Percentiles rank a stretch among this genome's conserved stretches.
Conservation (phyloP, 1,284 basidiomycete species). For the Cystobasidium sp. region DNA sequence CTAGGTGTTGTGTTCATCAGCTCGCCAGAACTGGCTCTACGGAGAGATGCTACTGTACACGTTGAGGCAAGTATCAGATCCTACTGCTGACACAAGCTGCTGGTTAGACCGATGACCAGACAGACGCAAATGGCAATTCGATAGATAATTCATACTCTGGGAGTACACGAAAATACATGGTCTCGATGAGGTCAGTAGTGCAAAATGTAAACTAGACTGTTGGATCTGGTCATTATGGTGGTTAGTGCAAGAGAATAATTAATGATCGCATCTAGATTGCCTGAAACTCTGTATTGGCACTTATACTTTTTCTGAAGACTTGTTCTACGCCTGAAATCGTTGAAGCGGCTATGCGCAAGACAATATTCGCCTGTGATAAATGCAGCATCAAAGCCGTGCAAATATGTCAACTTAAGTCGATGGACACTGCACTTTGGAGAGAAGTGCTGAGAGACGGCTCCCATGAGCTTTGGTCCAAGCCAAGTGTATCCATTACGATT, state of each 20-base stretch:
- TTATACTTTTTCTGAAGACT: too few species aligned
- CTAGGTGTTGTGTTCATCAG: not conserved
- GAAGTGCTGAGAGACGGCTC: not conserved
- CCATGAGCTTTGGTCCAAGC: not conserved
- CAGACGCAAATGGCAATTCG: too few species aligned
- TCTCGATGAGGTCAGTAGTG: too few species aligned
- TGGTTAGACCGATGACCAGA: conserved; percentile 15
- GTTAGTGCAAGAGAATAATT: too few species aligned
- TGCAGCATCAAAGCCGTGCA: not conserved
- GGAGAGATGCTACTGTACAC: conserved; percentile 25
- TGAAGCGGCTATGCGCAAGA: too few species aligned
- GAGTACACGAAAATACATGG: too few species aligned
- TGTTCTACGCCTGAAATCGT: too few species aligned
- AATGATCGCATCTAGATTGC: too few species aligned
- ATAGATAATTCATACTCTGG: too few species aligned
- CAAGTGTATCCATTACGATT: conserved; percentile 14
- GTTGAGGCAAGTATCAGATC: conserved; percentile 16
- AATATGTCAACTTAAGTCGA: not conserved
- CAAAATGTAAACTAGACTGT: too few species aligned
- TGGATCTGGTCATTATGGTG: too few species aligned
- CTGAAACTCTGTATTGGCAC: too few species aligned
- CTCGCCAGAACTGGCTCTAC: conserved; percentile 4
- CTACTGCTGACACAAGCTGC: conserved; percentile 27
- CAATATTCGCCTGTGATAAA: not conserved
- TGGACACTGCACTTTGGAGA: not conserved